Conservation (phyloP, 1,139 yeast genomes). For the Blastobotrys capitulatus region DNA sequence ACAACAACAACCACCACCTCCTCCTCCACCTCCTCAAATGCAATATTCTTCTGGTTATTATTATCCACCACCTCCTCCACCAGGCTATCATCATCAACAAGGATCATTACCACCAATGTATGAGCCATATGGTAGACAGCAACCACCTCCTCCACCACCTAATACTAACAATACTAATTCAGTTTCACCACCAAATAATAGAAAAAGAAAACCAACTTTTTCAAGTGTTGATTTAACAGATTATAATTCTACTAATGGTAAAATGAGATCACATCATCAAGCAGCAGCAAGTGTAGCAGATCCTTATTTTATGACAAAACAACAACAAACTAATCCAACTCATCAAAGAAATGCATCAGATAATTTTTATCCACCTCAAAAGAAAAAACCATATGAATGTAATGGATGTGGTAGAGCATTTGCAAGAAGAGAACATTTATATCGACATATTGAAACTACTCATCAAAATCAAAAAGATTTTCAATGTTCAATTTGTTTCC, state of each 20-base stretch:
- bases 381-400: conserved; percentile 24
- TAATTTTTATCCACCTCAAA: conserved; percentile 9
- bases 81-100: not conserved
- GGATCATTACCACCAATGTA: not conserved
- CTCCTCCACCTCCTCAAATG: conserved; percentile 2
- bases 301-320: conserved; percentile 5
- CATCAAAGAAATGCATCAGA: not conserved
- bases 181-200: conserved; percentile 7
- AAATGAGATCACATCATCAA: not conserved
- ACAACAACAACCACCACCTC: not conserved
- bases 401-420: conserved; percentile 25
- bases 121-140: conserved; percentile 5
- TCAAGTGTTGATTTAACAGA: conserved; percentile 8
- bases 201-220: conserved; percentile 10
- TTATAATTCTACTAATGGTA: not conserved
- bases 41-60: not conserved
- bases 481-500: conserved; percentile 22
- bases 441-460: conserved; percentile 27
- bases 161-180: conserved; percentile 9
- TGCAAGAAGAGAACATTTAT: conserved; percentile 26
- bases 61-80: conserved; percentile 1
- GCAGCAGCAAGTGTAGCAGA: conserved; percentile 10
- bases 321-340: not conserved
- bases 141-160: too few species aligned
- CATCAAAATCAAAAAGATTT: conserved; percentile 27